phyloP scores from a whole-genome alignment of 805 yeast species.

The Pichia heedii region DNA sequence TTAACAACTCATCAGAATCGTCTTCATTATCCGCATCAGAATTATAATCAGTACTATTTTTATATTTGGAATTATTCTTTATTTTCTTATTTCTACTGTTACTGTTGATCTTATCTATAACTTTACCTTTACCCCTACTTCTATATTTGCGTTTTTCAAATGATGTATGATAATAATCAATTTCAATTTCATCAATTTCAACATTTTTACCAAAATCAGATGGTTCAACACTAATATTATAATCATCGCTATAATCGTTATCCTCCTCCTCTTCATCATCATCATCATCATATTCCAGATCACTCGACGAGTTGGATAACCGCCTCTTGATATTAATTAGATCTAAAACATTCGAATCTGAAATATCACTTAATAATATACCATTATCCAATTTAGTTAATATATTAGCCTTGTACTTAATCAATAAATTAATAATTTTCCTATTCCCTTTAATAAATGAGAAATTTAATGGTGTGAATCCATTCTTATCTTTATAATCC shows the following conservation, averaged over 20 bases:
- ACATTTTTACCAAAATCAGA: not conserved
- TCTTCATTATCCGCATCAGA: conserved; percentile 6
- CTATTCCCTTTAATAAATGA: conserved; percentile 73
- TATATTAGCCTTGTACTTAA: conserved; percentile 56
- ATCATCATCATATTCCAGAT: conserved; percentile 4
- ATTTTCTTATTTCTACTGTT: not conserved
- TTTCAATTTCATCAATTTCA: not conserved
- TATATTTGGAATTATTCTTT: not conserved
- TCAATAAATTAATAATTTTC: conserved; percentile 50
- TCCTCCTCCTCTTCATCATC: not conserved
- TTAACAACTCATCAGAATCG: conserved; percentile 5
- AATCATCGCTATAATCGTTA: not conserved
- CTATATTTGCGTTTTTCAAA: not conserved
- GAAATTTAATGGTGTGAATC: conserved; percentile 80
- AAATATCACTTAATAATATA: conserved; percentile 31
- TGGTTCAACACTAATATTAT: not conserved
- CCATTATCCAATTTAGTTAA: conserved; percentile 45
- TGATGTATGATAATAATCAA: not conserved
- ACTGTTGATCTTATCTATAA: not conserved
- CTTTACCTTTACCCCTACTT: too few species aligned
- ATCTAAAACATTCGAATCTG: conserved; percentile 32
- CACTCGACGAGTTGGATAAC: conserved; percentile 4
- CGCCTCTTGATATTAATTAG: conserved; percentile 18
- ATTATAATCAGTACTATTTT: conserved; percentile 7
- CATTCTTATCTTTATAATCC: conserved; percentile 69